Percentiles rank a stretch among this genome's conserved stretches.
These are phyloP conservation scores for Aspergillus floridensis DNA, from an alignment of 2,329 filamentous ascomycete species.

Conservation along the genomic window DNA sequence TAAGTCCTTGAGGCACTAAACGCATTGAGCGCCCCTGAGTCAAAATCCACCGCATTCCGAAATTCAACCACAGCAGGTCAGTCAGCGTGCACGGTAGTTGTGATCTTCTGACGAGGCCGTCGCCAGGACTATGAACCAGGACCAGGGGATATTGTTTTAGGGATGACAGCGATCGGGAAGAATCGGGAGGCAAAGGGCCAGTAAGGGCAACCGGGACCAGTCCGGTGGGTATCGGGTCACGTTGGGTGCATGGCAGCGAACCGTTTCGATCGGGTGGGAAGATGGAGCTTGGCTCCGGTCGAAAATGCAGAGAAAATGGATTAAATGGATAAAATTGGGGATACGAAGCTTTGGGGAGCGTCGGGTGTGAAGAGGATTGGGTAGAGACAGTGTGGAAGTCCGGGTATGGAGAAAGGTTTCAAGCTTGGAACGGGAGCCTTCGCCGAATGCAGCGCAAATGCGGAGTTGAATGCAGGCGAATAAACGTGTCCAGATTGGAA, in stretches of 20 bases:
- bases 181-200: constrained; percentile 23
- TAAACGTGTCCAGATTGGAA: constrained; percentile 3
- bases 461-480: constrained; percentile 18
- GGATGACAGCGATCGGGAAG: constrained; percentile 24
- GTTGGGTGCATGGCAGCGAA: constrained; percentile 23
- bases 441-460: constrained; percentile 22
- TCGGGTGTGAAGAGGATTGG: constrained; percentile 12
- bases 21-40: constrained; percentile 32
- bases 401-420: constrained; percentile 1
- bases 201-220: constrained; percentile 20
- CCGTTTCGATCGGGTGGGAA: constrained; percentile 18
- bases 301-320: background rate
- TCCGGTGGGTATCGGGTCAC: constrained; percentile 22
- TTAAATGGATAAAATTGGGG: constrained; percentile 10
- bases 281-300: background rate
- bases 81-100: constrained; percentile 4
- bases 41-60: constrained; percentile 39
- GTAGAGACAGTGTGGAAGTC: constrained; percentile 1
- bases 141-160: constrained; percentile 13
- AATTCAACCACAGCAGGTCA: constrained; percentile 53
- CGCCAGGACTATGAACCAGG: constrained; percentile 20
- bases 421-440: constrained; percentile 16
- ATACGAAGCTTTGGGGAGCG: constrained; percentile 25
- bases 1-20: constrained; percentile 30
- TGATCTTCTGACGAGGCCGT: constrained; percentile 21